These are phyloP conservation scores for Ophiostoma sp. DNA, from an alignment of 2,329 filamentous ascomycete genomes.

Conservation along the genomic window DNA sequence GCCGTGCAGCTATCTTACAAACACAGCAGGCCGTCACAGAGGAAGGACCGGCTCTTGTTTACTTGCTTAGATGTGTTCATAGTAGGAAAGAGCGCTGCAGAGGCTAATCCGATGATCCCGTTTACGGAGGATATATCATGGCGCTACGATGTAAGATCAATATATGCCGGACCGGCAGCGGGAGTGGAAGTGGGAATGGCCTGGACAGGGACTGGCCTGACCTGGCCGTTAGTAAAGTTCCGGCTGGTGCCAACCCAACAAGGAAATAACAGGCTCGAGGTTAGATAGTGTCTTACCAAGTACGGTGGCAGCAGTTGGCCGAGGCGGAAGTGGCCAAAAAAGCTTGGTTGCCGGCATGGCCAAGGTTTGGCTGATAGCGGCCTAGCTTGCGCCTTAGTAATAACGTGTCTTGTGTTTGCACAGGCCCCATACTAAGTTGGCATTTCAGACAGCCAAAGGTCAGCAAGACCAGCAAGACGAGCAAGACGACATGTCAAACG, in stretches of 20 bases:
- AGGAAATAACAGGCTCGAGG: constrained; percentile 3
- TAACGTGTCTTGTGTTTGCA: not conserved
- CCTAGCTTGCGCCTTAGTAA: constrained; percentile 1
- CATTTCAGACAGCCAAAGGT: too few species aligned
- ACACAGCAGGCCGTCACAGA: too few species aligned
- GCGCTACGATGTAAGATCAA: not conserved
- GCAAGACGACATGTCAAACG: too few species aligned
- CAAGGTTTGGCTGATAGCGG: not conserved
- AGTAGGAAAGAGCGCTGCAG: constrained; percentile 1
- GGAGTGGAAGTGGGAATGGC: not conserved
- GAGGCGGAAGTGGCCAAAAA: not conserved
- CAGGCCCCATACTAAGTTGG: too few species aligned
- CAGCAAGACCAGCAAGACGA: too few species aligned
- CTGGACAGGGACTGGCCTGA: not conserved
- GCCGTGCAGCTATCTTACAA: too few species aligned
- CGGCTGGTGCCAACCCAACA: constrained; percentile 9
- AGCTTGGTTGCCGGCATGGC: not conserved
- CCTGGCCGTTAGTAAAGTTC: not conserved
- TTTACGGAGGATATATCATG: not conserved
- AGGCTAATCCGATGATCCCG: constrained; percentile 6
- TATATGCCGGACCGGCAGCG: constrained; percentile 3
- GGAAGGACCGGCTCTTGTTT: not conserved
- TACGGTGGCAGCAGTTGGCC: not conserved
- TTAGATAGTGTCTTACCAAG: too few species aligned
- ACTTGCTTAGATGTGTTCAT: not conserved